Evolutionary conservation across 2,329 filamentous ascomycete genomes (phyloP), one percentile per base, ranked within the genome.

Genomic region (Penicillium polonicum): DNA sequence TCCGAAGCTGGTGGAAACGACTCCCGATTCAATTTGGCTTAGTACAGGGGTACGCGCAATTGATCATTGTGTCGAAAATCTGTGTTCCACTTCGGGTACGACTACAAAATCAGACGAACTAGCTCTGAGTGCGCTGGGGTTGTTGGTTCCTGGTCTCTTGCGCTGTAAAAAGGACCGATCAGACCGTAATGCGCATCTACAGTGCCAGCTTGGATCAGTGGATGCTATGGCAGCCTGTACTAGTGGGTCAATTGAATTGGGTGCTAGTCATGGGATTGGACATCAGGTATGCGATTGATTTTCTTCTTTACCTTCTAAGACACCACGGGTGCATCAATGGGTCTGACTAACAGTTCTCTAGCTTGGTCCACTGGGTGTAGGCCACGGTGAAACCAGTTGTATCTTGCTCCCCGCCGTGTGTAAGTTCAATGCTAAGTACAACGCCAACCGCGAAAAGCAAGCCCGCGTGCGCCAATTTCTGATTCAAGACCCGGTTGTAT

Each of bases 321-420:
- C 13, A 33, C 10, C 2, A 33, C 4, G 17, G 13, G n/a, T 5
- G 6, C 38, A 12, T 15, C 27, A 35, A 23, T 52, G n/a, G 2
- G 9, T 43, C 17, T 45, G 50, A 59, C 33, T 27, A 33, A 51
- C 5, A 27, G 39, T 6, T 6, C 6, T 17, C 23, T 41, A 78
- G 69, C 74, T 83, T 0, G 81, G 81, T 0, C 83, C 83, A 0
- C 67, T 83, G 3, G 83, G 83, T 0, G 83, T 86, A 2, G 80
- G 81, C 0, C 84, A 87, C 65, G 84, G 84, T 12, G 83, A 85
- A 68, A 87, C 83, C 29, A 84, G 80, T 62, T 87, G 80, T 65
- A 79, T 82, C 45, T 73, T 84, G 55, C 74, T 81, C 36, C 83
- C 84, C 0, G 78, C 80, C 0, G 83, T 87, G 6, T 82, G 82